Evolutionary conservation across 805 yeast species (phyloP), one percentile per base, ranked within the genome.

Genomic region (Zygoascus bituminiphila): DNA sequence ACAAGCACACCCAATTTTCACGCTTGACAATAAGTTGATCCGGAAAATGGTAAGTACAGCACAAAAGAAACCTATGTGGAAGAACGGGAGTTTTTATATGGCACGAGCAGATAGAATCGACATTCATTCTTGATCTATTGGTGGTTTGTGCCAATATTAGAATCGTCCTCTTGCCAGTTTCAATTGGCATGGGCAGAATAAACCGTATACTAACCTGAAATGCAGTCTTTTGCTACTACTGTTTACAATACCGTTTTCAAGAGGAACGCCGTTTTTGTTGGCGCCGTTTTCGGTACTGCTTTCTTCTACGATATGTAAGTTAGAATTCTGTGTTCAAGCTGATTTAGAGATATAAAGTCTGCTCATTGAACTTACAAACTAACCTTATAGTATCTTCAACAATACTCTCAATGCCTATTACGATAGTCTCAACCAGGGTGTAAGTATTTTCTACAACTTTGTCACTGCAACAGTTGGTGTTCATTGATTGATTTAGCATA

Each of bases 191-290:
- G n/a, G n/a, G n/a, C n/a, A 26, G 14, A 14, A n/a, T n/a, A n/a
- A n/a, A n/a, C n/a, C n/a, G n/a, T n/a, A n/a, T n/a, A n/a, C n/a
- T n/a, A n/a, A n/a, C n/a, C n/a, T n/a, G n/a, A n/a, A n/a, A 8
- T 25, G 20, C 42, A 62, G 69, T 55, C 68, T 40, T 56, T 65
- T 53, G 62, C 69, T 58, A 63, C 83, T 40, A 65, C 78, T 42
- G 61, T 81, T 53, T 80, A 78, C 78, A 82, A 80, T 77, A 68
- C 74, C 33, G 60, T 84, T 49, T 82, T 86, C 78, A 87, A 87
- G 78, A 86, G 96, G 78, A 89, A 91, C 80, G 78, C 97, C 43
- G 74, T 84, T 54, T 87, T 77, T 70, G 95, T 89, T 54, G 86
- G 87, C 56, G 74, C 93, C 54, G 74, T 89, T 53, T 83, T 89